A percentile compares a stretch with the other conserved stretches of the same genome.
These are phyloP conservation scores for Apiospora malaysiana DNA, from an alignment of 2,329 filamentous ascomycete genomes.

Conservation along the genomic window DNA sequence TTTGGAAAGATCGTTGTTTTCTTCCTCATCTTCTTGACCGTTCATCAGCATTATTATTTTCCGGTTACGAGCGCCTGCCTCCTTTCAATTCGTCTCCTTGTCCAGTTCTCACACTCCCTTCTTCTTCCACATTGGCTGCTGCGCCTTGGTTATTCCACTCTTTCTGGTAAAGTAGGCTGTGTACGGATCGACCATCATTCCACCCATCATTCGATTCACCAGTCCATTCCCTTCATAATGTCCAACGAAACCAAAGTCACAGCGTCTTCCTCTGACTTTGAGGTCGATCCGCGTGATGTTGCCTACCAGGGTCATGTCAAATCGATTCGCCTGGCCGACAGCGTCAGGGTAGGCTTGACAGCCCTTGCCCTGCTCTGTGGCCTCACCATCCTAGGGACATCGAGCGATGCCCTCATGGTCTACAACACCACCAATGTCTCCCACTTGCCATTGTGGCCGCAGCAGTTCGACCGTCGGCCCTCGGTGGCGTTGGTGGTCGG, in stretches of 20 bases:
- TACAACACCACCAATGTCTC: slow-evolving; percentile 61
- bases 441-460: slow-evolving; percentile 63
- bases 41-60: slow-evolving; percentile 28
- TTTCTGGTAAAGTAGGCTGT: slow-evolving; percentile 30
- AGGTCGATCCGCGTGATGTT: slow-evolving; percentile 51
- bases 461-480: slow-evolving; percentile 61
- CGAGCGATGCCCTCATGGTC: slow-evolving; percentile 58
- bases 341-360: slow-evolving; percentile 53
- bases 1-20: slow-evolving; percentile 24
- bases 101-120: slow-evolving; percentile 20
- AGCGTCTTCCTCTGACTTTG: slow-evolving; percentile 53
- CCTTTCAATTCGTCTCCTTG: slow-evolving; percentile 23
- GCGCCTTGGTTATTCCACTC: slow-evolving; percentile 21
- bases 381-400: slow-evolving; percentile 59
- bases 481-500: slow-evolving; percentile 60
- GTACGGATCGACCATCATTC: slow-evolving; percentile 22
- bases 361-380: slow-evolving; percentile 56
- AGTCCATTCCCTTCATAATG: slow-evolving; percentile 32
- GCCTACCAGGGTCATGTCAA: slow-evolving; percentile 44
- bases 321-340: slow-evolving; percentile 49
- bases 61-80: slow-evolving; percentile 22
- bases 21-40: slow-evolving; percentile 22
- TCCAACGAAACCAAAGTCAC: slow-evolving; percentile 46
- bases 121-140: neutral
- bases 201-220: slow-evolving; percentile 1